Evolutionary conservation across 768 basidiomycete genomes (phyloP).

Genomic region (Lepiota brunneoincarnata): DNA sequence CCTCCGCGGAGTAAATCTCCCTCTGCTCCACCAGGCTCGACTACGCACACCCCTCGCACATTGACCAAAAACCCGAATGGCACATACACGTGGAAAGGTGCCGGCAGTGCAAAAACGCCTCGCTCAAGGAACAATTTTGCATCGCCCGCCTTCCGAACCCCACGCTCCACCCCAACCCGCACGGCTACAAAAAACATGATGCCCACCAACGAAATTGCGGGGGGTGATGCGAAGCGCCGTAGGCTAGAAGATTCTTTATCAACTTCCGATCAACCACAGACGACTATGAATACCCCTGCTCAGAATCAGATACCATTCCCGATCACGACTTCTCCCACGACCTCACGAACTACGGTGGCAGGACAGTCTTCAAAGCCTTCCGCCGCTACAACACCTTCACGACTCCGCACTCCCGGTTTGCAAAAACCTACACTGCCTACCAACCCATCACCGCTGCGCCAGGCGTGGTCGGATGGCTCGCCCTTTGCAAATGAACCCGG

Average conservation of each 20-base stretch:
- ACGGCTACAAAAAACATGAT: constrained; percentile 32
- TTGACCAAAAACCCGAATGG: constrained; percentile 75
- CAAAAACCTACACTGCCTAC: constrained; percentile 59
- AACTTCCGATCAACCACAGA: constrained; percentile 27
- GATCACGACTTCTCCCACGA: constrained; percentile 24
- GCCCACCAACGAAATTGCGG: constrained; percentile 15
- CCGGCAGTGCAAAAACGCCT: constrained; percentile 59
- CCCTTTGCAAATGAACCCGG: constrained; percentile 8
- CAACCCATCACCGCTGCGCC: constrained; percentile 71
- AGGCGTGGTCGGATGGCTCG: constrained; percentile 60
- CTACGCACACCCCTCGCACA: constrained; percentile 41
- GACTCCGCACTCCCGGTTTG: constrained; percentile 39
- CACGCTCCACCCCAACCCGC: constrained; percentile 40
- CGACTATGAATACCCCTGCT: constrained; percentile 14
- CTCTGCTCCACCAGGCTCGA: constrained; percentile 19
- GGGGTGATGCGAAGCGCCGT: constrained; percentile 56
- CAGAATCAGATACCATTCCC: constrained; percentile 31
- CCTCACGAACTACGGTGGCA: constrained; percentile 23
- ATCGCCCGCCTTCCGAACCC: constrained; percentile 69
- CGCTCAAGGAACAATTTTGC: constrained; percentile 61
- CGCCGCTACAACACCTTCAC: constrained; percentile 25
- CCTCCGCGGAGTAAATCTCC: constrained; percentile 38
- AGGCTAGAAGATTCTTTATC: constrained; percentile 42
- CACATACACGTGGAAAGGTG: constrained; percentile 70
- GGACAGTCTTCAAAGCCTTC: constrained; percentile 17